phyloP scores from a whole-genome alignment of 2,329 filamentous ascomycete genomes.

The Coniosporium tulheliwenetii region DNA sequence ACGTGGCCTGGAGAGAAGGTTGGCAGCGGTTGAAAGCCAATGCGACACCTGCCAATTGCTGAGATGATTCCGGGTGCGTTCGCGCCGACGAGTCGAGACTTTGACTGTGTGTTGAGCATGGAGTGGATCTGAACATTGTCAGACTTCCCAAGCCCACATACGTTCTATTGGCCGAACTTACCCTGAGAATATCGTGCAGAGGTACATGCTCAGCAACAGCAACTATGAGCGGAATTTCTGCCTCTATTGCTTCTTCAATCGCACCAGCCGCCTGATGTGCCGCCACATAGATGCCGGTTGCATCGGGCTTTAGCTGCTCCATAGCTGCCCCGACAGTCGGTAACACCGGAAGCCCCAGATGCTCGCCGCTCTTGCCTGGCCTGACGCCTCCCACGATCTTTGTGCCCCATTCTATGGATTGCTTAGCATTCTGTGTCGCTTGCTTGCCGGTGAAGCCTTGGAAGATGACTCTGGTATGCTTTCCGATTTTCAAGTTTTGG shows the following conservation, averaged over 20 bases:
- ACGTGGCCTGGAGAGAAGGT: slow-evolving; percentile 55
- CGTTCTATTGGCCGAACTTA: slow-evolving; percentile 17
- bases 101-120: slow-evolving; percentile 54
- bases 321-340: slow-evolving; percentile 54
- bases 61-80: slow-evolving; percentile 72
- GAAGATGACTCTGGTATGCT: slow-evolving; percentile 51
- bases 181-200: slow-evolving; percentile 59
- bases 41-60: slow-evolving; percentile 51
- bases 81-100: slow-evolving; percentile 60
- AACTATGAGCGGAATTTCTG: slow-evolving; percentile 62
- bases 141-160: background rate
- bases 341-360: slow-evolving; percentile 57
- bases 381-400: slow-evolving; percentile 68
- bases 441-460: slow-evolving; percentile 55
- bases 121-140: slow-evolving; percentile 40
- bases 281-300: slow-evolving; percentile 65
- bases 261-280: slow-evolving; percentile 57
- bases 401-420: slow-evolving; percentile 64
- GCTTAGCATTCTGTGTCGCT: slow-evolving; percentile 61
- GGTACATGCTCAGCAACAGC: slow-evolving; percentile 71
- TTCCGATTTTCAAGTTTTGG: slow-evolving; percentile 49
- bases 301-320: slow-evolving; percentile 56
- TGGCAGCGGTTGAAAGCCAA: slow-evolving; percentile 62
- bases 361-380: slow-evolving; percentile 53
- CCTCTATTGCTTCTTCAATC: slow-evolving; percentile 67